Percentiles rank a stretch among this genome's conserved stretches.
These are phyloP conservation scores for Salix dunnii DNA, from an alignment of 345 rosid genomes.

Conservation along the genomic window DNA sequence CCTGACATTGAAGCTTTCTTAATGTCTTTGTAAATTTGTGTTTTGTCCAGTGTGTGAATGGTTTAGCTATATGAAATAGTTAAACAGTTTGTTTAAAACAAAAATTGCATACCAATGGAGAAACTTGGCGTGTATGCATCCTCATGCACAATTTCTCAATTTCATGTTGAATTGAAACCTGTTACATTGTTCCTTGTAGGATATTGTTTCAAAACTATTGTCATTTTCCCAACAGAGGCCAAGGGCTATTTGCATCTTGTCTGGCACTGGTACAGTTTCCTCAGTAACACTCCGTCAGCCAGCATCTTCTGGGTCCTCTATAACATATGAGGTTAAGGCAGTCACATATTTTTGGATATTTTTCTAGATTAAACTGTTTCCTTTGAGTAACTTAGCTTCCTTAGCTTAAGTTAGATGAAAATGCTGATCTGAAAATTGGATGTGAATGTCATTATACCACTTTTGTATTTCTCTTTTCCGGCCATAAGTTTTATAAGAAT, in stretches of 20 bases:
- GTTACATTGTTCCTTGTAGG: conserved; percentile 37
- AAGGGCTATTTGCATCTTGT: conserved; percentile 86
- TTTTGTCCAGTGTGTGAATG: not conserved
- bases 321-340: conserved; percentile 71
- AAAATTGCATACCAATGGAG: not conserved
- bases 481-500: not conserved
- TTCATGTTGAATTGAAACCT: not conserved
- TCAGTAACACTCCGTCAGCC: conserved; percentile 81
- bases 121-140: not conserved
- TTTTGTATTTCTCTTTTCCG: not conserved
- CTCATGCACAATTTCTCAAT: not conserved
- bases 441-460: not conserved
- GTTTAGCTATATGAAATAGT: not conserved
- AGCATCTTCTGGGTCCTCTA: conserved; percentile 51
- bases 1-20: not conserved
- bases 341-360: conserved; percentile 3
- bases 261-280: conserved; percentile 88
- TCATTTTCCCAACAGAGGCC: conserved; percentile 86
- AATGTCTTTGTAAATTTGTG: not conserved
- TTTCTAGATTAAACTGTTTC: not conserved
- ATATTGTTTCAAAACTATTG: conserved; percentile 73
- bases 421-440: not conserved
- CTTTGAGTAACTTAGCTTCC: not conserved
- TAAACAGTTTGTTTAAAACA: not conserved
- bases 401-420: not conserved